These are phyloP conservation scores for Bruguiera sexangula DNA, from an alignment of 345 rosid species.

Conservation along the genomic window DNA sequence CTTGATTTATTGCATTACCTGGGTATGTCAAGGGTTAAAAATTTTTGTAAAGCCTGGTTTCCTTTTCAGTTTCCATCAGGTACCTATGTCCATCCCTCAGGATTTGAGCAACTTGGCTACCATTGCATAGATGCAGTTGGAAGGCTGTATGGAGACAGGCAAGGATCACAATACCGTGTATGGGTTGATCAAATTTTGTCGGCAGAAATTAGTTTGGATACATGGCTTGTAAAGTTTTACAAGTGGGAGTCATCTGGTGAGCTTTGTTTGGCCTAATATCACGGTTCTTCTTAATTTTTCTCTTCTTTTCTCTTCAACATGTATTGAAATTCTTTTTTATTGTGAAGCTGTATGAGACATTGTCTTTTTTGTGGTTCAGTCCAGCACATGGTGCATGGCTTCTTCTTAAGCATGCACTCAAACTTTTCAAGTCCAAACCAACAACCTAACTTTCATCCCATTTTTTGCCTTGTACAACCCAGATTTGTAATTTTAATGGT, in stretches of 20 bases:
- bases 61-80: conserved; percentile 18
- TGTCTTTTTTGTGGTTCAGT: no score
- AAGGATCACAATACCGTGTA: conserved; percentile 7
- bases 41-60: not conserved
- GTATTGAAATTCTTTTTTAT: not conserved
- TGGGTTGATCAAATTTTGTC: conserved; percentile 19
- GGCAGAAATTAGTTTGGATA: conserved; percentile 9
- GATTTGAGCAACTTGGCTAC: conserved; percentile 14
- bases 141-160: conserved; percentile 18
- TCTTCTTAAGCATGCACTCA: no score
- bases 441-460: no score
- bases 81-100: conserved; percentile 22
- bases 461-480: no score
- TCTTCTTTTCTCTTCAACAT: not conserved
- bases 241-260: conserved; percentile 29
- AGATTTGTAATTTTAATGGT: no score
- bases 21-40: not conserved
- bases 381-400: no score
- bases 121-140: conserved; percentile 18
- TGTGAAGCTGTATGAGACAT: no score
- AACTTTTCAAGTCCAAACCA: no score
- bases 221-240: conserved; percentile 20
- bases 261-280: not conserved
- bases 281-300: not conserved
- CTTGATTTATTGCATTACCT: not conserved